Conservation (phyloP, 495 filamentous ascomycete genomes). For the Monascus purpureus region DNA sequence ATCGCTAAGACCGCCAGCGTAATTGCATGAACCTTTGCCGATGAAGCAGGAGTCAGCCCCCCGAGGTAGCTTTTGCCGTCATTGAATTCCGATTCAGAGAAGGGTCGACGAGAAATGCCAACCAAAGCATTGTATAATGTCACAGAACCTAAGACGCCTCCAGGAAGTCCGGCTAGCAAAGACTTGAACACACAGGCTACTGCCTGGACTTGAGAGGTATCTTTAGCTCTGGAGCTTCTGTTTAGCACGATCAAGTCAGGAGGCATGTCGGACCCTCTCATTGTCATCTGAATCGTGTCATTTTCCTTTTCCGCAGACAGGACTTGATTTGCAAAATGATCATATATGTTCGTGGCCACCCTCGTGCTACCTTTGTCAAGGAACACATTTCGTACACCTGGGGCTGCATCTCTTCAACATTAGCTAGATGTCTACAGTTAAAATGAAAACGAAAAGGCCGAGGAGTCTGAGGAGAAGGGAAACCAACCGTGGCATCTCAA, state of each 20-base stretch:
- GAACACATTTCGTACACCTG: conserved; percentile 17
- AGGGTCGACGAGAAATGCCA: conserved; percentile 43
- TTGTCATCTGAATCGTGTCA: conserved; percentile 17
- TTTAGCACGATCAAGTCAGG: conserved; percentile 8
- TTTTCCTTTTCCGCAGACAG: conserved; percentile 19
- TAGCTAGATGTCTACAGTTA: conserved; percentile 27
- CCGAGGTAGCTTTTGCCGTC: conserved; percentile 4
- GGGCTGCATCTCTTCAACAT: conserved; percentile 19
- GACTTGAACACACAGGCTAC: conserved; percentile 61
- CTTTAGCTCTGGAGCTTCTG: conserved; percentile 9
- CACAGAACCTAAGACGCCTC: conserved; percentile 58
- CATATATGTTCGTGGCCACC: conserved; percentile 19
- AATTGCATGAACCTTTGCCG: conserved; percentile 16
- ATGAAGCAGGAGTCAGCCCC: conserved; percentile 5
- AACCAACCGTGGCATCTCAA: conserved; percentile 51
- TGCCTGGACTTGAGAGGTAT: conserved; percentile 40
- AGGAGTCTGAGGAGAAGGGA: not conserved
- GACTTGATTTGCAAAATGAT: conserved; percentile 25
- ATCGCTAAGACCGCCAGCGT: conserved; percentile 25
- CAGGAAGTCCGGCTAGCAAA: conserved; percentile 54
- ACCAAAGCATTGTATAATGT: conserved; percentile 51
- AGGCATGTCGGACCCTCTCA: conserved; percentile 14
- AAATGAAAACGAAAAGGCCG: conserved; percentile 1
- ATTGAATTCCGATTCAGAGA: conserved; percentile 29
- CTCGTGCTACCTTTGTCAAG: conserved; percentile 18